Evolutionary conservation across 495 filamentous ascomycete species (phyloP).

Genomic region (Pyrenula aspistea): DNA sequence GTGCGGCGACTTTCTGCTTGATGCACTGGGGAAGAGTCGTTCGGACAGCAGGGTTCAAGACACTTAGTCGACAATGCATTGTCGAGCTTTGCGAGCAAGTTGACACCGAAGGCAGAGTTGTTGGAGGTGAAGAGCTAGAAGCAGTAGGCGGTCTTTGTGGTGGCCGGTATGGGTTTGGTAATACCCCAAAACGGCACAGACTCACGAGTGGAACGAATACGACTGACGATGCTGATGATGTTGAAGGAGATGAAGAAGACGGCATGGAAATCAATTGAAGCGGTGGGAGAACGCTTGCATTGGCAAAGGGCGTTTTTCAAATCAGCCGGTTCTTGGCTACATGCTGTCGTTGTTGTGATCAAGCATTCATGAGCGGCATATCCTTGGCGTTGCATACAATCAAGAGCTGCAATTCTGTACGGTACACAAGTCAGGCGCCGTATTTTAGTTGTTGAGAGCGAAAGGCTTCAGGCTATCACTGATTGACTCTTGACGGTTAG

Average conservation of each 20-base stretch:
- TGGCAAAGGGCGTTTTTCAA: background rate
- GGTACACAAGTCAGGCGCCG: too few relatives aligned
- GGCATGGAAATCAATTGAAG: slow-evolving; percentile 47
- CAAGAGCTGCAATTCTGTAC: background rate
- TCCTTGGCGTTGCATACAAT: background rate
- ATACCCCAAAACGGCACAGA: slow-evolving; percentile 29
- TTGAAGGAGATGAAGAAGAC: slow-evolving; percentile 62
- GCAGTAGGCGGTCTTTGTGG: slow-evolving; percentile 58
- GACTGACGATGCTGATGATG: slow-evolving; percentile 44
- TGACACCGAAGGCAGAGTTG: slow-evolving; percentile 77
- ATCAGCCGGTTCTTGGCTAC: background rate
- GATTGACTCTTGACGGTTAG: too few relatives aligned
- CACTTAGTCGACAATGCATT: slow-evolving; percentile 60
- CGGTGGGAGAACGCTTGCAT: background rate
- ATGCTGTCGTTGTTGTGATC: too few relatives aligned
- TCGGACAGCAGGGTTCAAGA: slow-evolving; percentile 74
- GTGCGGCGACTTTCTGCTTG: slow-evolving; percentile 79
- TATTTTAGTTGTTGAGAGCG: too few relatives aligned
- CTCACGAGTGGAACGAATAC: slow-evolving; percentile 42
- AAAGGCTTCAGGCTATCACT: too few relatives aligned
- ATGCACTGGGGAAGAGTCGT: slow-evolving; percentile 92
- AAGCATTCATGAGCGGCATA: background rate
- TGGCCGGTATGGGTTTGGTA: slow-evolving; percentile 43
- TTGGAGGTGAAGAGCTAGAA: slow-evolving; percentile 76
- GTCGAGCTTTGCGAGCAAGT: slow-evolving; percentile 89